These are phyloP conservation scores for Dendrobium chrysotoxum DNA, from an alignment of 106 monocot genomes.

Conservation along the genomic window DNA sequence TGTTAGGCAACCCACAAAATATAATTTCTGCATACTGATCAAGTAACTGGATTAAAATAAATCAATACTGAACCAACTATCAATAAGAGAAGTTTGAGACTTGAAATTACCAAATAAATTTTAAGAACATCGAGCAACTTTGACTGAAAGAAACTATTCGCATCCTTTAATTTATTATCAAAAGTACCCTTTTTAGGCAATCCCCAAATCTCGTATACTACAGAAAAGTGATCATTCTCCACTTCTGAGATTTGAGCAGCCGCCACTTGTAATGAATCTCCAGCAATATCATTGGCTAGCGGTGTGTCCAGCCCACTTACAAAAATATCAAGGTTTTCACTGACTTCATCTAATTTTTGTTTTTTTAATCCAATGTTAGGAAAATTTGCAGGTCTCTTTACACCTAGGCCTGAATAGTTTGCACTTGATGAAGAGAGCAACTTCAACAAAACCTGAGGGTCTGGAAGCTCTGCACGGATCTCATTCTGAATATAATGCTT, in stretches of 20 bases:
- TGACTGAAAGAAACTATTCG: constrained; percentile 45
- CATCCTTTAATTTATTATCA: constrained; percentile 20
- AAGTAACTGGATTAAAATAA: neutral
- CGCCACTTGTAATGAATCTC: constrained; percentile 6
- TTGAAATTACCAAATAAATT: constrained; percentile 59
- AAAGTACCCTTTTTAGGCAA: constrained; percentile 13
- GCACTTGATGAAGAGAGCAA: constrained; percentile 39
- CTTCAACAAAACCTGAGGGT: constrained; percentile 74
- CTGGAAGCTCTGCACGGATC: constrained; percentile 58
- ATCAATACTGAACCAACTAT: neutral
- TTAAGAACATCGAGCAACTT: constrained; percentile 69
- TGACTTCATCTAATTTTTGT: constrained; percentile 19
- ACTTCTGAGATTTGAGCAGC: constrained; percentile 16
- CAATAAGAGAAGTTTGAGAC: neutral
- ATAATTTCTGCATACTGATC: neutral
- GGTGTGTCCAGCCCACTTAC: constrained; percentile 46
- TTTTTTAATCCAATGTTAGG: constrained; percentile 31
- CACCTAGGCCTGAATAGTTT: constrained; percentile 19
- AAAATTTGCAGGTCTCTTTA: constrained; percentile 45
- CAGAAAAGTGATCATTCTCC: constrained; percentile 13
- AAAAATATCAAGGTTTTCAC: constrained; percentile 57
- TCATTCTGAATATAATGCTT: constrained; percentile 68
- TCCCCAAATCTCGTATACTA: constrained; percentile 62
- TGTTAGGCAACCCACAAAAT: neutral
- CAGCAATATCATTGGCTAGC: constrained; percentile 9